Conservation (phyloP, 208 protist genomes). For the Wallacemonas sp. region DNA sequence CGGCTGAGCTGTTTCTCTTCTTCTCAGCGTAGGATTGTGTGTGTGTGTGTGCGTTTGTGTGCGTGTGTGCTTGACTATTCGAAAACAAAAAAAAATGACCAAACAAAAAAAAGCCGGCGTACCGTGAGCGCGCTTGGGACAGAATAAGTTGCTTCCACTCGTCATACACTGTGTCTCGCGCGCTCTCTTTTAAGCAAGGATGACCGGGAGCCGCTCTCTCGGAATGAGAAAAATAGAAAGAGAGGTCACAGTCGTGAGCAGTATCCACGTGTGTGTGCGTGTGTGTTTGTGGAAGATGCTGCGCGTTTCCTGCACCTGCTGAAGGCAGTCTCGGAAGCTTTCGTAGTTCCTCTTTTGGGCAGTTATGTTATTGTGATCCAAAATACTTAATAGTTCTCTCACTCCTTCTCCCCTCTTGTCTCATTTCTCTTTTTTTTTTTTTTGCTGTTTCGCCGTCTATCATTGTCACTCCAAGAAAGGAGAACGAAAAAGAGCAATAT, state of each 20-base stretch:
- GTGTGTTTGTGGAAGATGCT: too few relatives aligned
- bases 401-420: background rate
- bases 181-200: too few relatives aligned
- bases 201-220: too few relatives aligned
- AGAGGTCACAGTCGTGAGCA: too few relatives aligned
- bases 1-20: background rate
- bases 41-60: conserved; percentile 4
- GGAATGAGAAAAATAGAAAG: too few relatives aligned
- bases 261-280: too few relatives aligned
- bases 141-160: too few relatives aligned
- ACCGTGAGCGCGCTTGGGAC: background rate
- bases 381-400: background rate
- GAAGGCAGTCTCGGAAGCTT: too few relatives aligned
- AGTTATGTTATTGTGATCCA: too few relatives aligned
- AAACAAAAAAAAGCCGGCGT: background rate
- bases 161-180: too few relatives aligned
- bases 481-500: background rate
- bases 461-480: background rate
- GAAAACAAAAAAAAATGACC: background rate
- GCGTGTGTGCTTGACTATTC: background rate
- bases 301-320: too few relatives aligned
- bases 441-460: background rate
- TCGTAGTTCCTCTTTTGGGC: too few relatives aligned
- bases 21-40: background rate
- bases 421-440: background rate